Base-by-base conservation (phyloP, 768 basidiomycete genomes). In the Pleurotus citrinopileatus region DNA sequence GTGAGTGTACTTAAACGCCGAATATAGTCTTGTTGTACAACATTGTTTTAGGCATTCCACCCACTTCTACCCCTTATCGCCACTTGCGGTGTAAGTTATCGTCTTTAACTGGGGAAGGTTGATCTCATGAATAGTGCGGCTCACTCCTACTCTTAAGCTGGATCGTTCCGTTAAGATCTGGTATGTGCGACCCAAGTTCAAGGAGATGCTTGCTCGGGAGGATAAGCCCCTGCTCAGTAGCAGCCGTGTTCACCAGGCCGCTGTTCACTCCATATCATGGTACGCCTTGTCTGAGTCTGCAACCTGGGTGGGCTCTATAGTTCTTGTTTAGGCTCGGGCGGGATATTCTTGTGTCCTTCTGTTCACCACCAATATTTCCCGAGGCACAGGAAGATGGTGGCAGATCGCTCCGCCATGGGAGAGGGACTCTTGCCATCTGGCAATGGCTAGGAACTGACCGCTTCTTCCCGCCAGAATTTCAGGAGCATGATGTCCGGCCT, bases 221-320 rank as follows among this genome's bases (percentile, higher is more conserved):
- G 89, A 91, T 56, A 91, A 90, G 56, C 89, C 90, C 0, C 63
- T 92, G 2, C 91, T 90, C 62, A 86, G 83, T 59, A 87, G 81
- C 37, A 74, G 78, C 23, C 70, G 74, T 26, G 73, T 92, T 10
- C 89, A 91, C 59, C 82, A 80, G 59, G 80, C 85, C 13, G 74
- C 83, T 7, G 78, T 89, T 1, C 63, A 84, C 17, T 86, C 86
- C 2, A 70, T 91, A 1, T 67, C 73, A 32, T 91, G 89, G 89
- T 86, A 56, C 15, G 68, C 53, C 1, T 1, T 8, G 37, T 51
- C 17, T 8, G 54, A 38, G 43, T 34, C 38, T 3, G 9, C 19
- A 2, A 27, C 10, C 9, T 26, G 7, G 36, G 22, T 15, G 17
- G 22, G 37, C 20, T 44, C 10, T 52, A 54, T 15, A 63, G 29